Evolutionary conservation across 208 protist species (phyloP), one percentile per base, ranked within the genome.

Genomic region (Ichthyophonus hoferi): DNA sequence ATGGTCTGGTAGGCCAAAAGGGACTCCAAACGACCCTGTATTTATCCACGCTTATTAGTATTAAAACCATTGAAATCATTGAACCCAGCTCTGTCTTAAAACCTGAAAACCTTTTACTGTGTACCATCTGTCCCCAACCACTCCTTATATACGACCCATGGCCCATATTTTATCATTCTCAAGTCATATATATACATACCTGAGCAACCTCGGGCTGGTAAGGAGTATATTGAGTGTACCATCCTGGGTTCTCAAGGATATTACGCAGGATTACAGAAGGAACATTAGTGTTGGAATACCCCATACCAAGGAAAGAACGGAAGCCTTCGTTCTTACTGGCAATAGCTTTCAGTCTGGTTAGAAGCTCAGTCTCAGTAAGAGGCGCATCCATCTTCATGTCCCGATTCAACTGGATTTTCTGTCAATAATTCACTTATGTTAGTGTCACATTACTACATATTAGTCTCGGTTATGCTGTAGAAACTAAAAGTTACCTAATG

Each of bases 191-290:
- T n/a, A n/a, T n/a, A 31, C 50, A 34, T 85, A 85, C 81, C 43
- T 87, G 83, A n/a, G 92, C n/a, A 40, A 95, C 88, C 89, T 94
- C 89, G 0, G 91, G 88, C 90, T 96, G 95, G 93, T 99, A 99
- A 3, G 98, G 98, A 34, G 98, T 99, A 93, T 99, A 99, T 41
- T 97, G 97, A 3, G 98, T 99, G 93, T 99, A 99, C 98, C 98
- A 99, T 40, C 95, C 96, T 79, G 98, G 98, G 90, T 98, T 99
- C 93, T 99, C 97, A 87, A 99, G 90, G 38, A 99, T 92, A 90
- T 99, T 99, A 81, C 98, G 94, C 91, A 97, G 89, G 88, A 99
- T 98, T 0, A 97, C 96, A 31, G 94, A 86, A 3, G 97, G 97
- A 35, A 94, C 94, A 33, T 96, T 94, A 40, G 94, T 96, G 85